These are phyloP conservation scores for Rhododendron simsii DNA, from an alignment of 148 eudicot species.

Conservation along the genomic window DNA sequence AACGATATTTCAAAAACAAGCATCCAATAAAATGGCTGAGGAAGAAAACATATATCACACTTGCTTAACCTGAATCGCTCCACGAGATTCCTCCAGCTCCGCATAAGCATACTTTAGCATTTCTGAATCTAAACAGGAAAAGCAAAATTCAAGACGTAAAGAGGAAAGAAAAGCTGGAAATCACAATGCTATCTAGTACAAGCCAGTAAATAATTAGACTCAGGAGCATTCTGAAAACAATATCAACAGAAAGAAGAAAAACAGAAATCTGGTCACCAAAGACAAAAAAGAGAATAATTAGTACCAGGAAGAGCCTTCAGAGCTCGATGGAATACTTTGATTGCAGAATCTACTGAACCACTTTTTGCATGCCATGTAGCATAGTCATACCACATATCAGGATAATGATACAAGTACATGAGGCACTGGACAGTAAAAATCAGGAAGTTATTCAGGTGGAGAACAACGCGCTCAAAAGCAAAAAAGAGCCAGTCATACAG, in stretches of 20 bases:
- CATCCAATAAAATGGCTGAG: background rate
- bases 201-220: background rate
- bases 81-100: conserved; percentile 96
- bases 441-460: background rate
- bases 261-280: background rate
- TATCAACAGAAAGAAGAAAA: background rate
- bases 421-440: conserved; percentile 60
- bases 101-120: conserved; percentile 90
- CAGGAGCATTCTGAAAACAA: background rate
- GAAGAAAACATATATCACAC: background rate
- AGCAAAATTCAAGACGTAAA: background rate
- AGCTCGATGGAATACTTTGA: conserved; percentile 84
- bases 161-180: background rate
- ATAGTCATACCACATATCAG: conserved; percentile 98
- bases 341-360: conserved; percentile 84
- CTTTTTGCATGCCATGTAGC: conserved; percentile 94
- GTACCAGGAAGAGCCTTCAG: conserved; percentile 98
- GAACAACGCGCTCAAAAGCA: conserved; percentile 1
- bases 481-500: background rate
- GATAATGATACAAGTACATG: conserved; percentile 98
- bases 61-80: conserved; percentile 71
- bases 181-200: background rate
- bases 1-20: conserved; percentile 5
- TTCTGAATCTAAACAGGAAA: conserved; percentile 54
- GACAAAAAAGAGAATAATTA: conserved; percentile 8